Conservation (phyloP, 1,284 basidiomycete genomes). For the Microbotryum saponariae region DNA sequence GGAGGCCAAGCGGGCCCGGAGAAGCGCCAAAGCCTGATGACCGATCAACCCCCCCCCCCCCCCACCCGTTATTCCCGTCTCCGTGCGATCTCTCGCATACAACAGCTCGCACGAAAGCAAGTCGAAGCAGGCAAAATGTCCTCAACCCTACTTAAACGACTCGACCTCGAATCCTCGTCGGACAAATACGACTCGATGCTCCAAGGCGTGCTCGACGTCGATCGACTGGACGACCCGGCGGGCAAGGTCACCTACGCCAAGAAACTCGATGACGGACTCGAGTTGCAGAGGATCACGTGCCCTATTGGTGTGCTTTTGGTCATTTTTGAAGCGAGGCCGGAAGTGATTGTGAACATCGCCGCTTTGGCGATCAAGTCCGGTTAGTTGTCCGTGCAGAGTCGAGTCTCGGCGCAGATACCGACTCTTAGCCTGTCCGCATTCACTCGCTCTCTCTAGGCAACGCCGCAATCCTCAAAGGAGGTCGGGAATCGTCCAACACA, state of each 20-base stretch:
- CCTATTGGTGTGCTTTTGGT: constrained; percentile 94
- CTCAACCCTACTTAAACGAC: constrained; percentile 66
- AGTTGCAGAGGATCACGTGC: constrained; percentile 89
- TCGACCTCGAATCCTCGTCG: constrained; percentile 67
- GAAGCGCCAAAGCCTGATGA: neutral
- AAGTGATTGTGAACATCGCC: constrained; percentile 97
- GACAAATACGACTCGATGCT: constrained; percentile 95
- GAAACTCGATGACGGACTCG: constrained; percentile 73
- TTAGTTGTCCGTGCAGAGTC: constrained; percentile 40
- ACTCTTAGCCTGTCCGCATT: neutral
- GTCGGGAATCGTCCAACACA: constrained; percentile 80
- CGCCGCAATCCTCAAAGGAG: constrained; percentile 92
- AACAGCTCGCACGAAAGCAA: constrained; percentile 64
- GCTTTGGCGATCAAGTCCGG: constrained; percentile 93
- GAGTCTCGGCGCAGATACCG: constrained; percentile 1
- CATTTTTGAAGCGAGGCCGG: constrained; percentile 95
- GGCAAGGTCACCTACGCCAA: constrained; percentile 81
- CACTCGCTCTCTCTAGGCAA: constrained; percentile 54
- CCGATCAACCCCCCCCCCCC: neutral
- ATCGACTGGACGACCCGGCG: constrained; percentile 73
- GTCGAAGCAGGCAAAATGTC: constrained; percentile 78
- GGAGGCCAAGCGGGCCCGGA: too few species aligned
- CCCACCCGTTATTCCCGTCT: too few species aligned
- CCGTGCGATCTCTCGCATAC: neutral
- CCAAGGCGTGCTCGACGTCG: constrained; percentile 81